Evolutionary conservation across 2,329 filamentous ascomycete genomes (phyloP).

Genomic region (Coleophoma crateriformis): DNA sequence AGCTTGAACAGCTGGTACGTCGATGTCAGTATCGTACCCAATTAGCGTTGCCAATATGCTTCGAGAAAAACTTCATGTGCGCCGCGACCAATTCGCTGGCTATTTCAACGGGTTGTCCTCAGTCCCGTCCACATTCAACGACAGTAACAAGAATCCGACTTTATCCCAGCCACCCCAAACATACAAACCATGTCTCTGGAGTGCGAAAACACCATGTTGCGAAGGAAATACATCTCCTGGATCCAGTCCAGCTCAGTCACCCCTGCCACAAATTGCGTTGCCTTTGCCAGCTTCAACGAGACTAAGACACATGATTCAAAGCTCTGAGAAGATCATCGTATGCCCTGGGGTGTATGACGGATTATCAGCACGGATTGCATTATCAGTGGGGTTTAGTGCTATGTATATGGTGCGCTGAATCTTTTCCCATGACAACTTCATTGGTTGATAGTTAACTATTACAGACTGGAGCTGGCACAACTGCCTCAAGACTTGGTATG

Average conservation of each 20-base stretch:
- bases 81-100: neutral
- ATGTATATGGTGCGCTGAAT: conserved; percentile 31
- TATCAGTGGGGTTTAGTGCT: conserved; percentile 54
- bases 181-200: neutral
- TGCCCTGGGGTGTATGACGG: conserved; percentile 66
- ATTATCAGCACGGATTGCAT: conserved; percentile 56
- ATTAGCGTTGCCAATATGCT: neutral
- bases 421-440: neutral
- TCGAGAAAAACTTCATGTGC: neutral
- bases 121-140: no score
- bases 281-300: neutral
- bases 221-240: neutral
- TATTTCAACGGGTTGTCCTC: neutral
- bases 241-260: neutral
- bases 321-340: conserved; percentile 39
- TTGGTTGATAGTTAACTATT: no score
- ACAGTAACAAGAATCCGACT: no score
- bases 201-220: neutral
- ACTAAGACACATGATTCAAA: conserved; percentile 26
- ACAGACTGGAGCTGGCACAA: conserved; percentile 41
- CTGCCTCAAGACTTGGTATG: conserved; percentile 40
- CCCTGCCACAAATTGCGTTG: neutral
- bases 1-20: neutral
- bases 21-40: neutral
- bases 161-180: no score